Base-by-base conservation (phyloP, 208 protist species). In the Lotmaria passim region DNA sequence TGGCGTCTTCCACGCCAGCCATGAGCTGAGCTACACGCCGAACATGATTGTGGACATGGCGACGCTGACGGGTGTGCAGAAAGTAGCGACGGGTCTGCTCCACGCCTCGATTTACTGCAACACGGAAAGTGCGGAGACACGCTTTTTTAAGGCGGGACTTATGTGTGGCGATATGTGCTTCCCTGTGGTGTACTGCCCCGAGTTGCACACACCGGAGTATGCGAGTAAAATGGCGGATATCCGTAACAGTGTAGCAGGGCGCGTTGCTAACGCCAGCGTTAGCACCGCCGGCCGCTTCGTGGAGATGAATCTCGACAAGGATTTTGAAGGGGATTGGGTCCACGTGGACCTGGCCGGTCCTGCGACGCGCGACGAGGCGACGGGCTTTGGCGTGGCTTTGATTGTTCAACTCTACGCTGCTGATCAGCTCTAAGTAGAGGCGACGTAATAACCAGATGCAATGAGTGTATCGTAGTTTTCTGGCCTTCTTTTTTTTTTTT, bases 1-100 rank as follows among this genome's bases (percentile, higher is more conserved):
- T 69, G 95, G 89, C 30, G 83, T 98, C 28, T 90, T 87, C 70
- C 95, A 97, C 78, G 93, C 92, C 60, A 78, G 71, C 39, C 85
- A 88, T 5, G 66, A 93, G 51, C 87, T 96, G 28, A 59, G 75
- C 39, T 90, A 87, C 70, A 93, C 83, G 33, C 93, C 95, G 8
- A 76, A 75, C 64, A 73, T 90, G 36, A 82, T 98, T 57, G 70
- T 98, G 7, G 91, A 97, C 69, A 93, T 97, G 82, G 95, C 93
- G 21, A 98, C 95, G 10, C 52, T 58, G 52, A 98, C 95, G 4
- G 95, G 95, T 8, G 93, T 91, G 11, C 94, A 98, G 51, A 79
- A 75, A 17, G 79, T 94, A 17, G 87, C 91, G 12, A 97, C 91
- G 7, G 94, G 94, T n/a, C 52, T 73, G 47, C 68, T 75, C 31